Evolutionary conservation across 768 basidiomycete genomes (phyloP), one percentile per base, ranked within the genome.

Genomic region (Hebeloma cylindrosporum): DNA sequence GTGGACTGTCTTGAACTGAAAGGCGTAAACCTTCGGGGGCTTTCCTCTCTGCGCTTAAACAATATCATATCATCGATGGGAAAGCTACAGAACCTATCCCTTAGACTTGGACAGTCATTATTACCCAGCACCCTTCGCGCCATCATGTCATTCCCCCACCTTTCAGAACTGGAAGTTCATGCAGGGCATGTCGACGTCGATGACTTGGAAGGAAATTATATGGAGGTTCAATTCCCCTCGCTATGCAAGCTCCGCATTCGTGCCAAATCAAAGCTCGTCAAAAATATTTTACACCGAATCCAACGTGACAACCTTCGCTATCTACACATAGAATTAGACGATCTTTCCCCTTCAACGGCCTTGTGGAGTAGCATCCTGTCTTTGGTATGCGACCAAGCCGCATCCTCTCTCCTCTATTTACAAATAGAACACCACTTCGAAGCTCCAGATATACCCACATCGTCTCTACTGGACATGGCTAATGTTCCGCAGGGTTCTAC

Each of bases 381-480:
- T 10, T 38, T 57, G 2, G 62, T 75, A 30, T 46, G 55, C 26
- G 45, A 32, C 33, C 63, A 64, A 40, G 48, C 61, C 20, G 43
- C 58, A 11, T 44, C 62, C 10, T 63, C 62, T 14, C 59, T 78
- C 8, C 58, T 58, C 10, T 58, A 64, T 23, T 57, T 78, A 36
- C 62, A 61, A 27, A 57, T 79, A 49, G 73, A 77, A 45, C 69
- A 78, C 43, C 63, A 72, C 36, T 62, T 66, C 36, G 69, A 71
- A 25, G 48, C 63, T 50, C 56, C 63, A 38, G 70, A 70, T 47
- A 47, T 30, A 42, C 45, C 34, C 33, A 36, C 31, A n/a, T 46
- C 51, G 47, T 14, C 48, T 18, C 38, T 50, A 41, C 29, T 29
- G 26, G 50, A 43, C 33, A 28, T 14, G 27, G 18, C 21, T n/a